These are phyloP conservation scores for Penicillium robsamsonii DNA, from an alignment of 495 filamentous ascomycete genomes.

Conservation along the genomic window DNA sequence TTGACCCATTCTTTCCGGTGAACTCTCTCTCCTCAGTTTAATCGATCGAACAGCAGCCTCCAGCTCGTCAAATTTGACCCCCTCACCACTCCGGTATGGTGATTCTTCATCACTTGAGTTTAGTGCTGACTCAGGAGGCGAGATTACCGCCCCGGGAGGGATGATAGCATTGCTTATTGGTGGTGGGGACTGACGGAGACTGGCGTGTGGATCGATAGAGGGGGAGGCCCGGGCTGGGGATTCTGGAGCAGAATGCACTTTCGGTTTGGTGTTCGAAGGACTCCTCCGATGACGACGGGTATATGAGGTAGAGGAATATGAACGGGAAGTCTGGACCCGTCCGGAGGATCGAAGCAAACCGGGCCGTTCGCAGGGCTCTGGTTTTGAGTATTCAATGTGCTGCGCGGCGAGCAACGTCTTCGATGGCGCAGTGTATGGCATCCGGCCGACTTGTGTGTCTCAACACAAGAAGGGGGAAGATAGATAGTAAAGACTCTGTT, in stretches of 20 bases:
- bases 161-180: constrained; percentile 69
- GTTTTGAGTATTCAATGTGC: constrained; percentile 61
- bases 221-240: constrained; percentile 41
- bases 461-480: constrained; percentile 34
- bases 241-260: constrained; percentile 29
- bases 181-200: constrained; percentile 75
- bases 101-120: constrained; percentile 83
- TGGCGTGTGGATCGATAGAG: constrained; percentile 51
- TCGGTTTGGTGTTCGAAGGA: constrained; percentile 51
- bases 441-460: constrained; percentile 54
- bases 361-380: constrained; percentile 43
- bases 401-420: constrained; percentile 75
- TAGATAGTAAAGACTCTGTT: background rate
- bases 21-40: constrained; percentile 61
- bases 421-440: constrained; percentile 93
- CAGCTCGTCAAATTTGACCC: constrained; percentile 70
- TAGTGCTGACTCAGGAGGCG: constrained; percentile 78
- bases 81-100: constrained; percentile 50
- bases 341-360: constrained; percentile 34
- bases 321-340: constrained; percentile 63
- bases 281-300: constrained; percentile 65
- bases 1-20: constrained; percentile 52
- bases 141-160: constrained; percentile 77
- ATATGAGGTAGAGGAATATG: constrained; percentile 75
- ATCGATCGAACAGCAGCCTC: constrained; percentile 81